Base-by-base conservation (phyloP, 441 rosid genomes). In the Mallotus japonicus region DNA sequence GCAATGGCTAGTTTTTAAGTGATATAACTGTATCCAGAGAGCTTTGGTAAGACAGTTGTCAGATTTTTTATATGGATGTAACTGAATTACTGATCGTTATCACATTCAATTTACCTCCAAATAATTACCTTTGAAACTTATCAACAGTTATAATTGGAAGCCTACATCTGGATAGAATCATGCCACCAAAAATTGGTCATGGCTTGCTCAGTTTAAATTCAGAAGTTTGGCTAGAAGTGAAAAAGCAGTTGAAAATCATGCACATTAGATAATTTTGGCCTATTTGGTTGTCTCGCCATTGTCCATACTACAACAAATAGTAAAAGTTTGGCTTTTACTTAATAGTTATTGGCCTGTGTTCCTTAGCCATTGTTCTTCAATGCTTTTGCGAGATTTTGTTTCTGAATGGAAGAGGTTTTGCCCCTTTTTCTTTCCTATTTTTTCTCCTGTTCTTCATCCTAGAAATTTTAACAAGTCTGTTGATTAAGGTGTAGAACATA, bases 381-480 rank as follows among this genome's bases (percentile, higher is more conserved):
- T 56, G 3, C 14, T 62, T 19, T 37, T 6, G 40, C 46, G 37
- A 71, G 47, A 19, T 62, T 62, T 60, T 72, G n/a, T 72, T 22
- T 44, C 6, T 61, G 47, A 50, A n/a, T 19, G 40, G 9, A 13
- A 5, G 32, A 16, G 42, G 19, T 19, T 49, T 61, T 51, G 8
- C 9, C 32, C 10, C 44, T 5, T 11, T 67, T n/a, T 11, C 37
- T 34, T 55, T 13, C 5, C 34, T 56, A 15, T 4, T 32, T 37
- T 60, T 44, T n/a, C 16, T 24, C 11, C 14, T 47, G 24, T 13
- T 6, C 17, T 49, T 22, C 54, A 14, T 28, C 54, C 7, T 65
- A 17, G 17, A 70, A 70, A 44, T 44, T 24, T 10, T 56, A 71
- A 47, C 22, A 44, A 22, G 5, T 19, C 32, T 0, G 5, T 16